phyloP scores from a whole-genome alignment of 2,329 filamentous ascomycete genomes.

The Paraphaeosphaeria sporulosa region DNA sequence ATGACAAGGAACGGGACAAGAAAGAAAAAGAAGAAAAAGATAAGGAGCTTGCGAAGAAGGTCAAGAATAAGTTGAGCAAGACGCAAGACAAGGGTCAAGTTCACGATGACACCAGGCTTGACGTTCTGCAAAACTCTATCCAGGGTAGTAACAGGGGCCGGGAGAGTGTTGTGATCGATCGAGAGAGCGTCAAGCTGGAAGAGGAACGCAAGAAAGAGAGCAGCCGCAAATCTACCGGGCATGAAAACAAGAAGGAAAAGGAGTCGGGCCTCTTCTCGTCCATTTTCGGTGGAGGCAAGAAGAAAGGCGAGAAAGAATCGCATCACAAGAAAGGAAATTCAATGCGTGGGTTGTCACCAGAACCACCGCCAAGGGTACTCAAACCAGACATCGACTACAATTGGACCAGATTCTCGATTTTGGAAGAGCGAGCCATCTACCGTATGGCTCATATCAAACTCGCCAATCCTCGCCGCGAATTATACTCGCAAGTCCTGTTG shows the following conservation, averaged over 20 bases:
- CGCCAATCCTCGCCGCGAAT: conserved; percentile 89
- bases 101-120: conserved; percentile 82
- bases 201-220: conserved; percentile 85
- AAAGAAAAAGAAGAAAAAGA: conserved; percentile 54
- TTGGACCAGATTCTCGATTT: conserved; percentile 92
- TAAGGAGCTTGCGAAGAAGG: conserved; percentile 53
- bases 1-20: conserved; percentile 72
- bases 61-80: conserved; percentile 72
- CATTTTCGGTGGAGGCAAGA: conserved; percentile 89
- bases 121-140: conserved; percentile 87
- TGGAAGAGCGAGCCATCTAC: conserved; percentile 97
- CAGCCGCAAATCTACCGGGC: conserved; percentile 70
- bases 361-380: conserved; percentile 72
- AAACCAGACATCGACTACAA: conserved; percentile 92
- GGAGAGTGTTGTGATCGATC: conserved; percentile 84
- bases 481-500: conserved; percentile 93
- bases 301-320: conserved; percentile 80
- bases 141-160: conserved; percentile 70
- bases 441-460: conserved; percentile 99
- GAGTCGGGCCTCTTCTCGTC: conserved; percentile 88
- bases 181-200: conserved; percentile 76
- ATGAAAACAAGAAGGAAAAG: conserved; percentile 83
- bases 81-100: conserved; percentile 59
- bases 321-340: conserved; percentile 75
- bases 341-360: conserved; percentile 79